phyloP scores from a whole-genome alignment of 805 yeast species.

The Lipomyces kockii region DNA sequence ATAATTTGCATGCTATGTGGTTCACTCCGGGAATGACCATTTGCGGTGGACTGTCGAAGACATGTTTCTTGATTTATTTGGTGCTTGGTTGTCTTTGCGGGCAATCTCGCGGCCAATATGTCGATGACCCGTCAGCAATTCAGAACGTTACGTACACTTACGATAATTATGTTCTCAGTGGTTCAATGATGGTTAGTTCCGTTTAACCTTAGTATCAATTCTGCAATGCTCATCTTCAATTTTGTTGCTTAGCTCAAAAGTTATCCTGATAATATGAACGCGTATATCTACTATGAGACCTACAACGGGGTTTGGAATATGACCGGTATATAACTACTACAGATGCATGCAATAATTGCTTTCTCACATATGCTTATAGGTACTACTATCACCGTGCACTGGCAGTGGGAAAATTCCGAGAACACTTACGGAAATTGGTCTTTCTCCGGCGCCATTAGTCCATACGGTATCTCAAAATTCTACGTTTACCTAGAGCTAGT shows the following conservation, averaged over 20 bases:
- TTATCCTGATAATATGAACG: background rate
- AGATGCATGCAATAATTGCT: background rate
- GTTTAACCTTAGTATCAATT: background rate
- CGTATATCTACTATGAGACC: background rate
- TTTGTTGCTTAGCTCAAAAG: background rate
- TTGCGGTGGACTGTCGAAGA: background rate
- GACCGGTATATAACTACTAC: background rate
- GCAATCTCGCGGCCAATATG: background rate
- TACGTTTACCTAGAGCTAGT: background rate
- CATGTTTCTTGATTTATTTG: background rate
- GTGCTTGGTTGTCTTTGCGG: background rate
- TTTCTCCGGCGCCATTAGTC: background rate
- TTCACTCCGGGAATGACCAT: background rate
- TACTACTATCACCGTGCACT: background rate
- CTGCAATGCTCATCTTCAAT: background rate
- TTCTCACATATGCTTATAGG: background rate
- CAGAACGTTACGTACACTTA: background rate
- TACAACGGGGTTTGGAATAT: background rate
- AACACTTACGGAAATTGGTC: constrained; percentile 7
- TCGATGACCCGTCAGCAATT: constrained; percentile 2
- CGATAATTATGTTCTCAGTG: background rate
- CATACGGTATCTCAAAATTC: constrained; percentile 1
- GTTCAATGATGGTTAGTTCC: background rate
- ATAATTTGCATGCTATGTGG: background rate
- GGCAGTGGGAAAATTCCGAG: background rate